Evolutionary conservation across 192 early-diverging fungal species (phyloP), one percentile per base, ranked within the genome.

Genomic region (Ambispora gerdemannii): DNA sequence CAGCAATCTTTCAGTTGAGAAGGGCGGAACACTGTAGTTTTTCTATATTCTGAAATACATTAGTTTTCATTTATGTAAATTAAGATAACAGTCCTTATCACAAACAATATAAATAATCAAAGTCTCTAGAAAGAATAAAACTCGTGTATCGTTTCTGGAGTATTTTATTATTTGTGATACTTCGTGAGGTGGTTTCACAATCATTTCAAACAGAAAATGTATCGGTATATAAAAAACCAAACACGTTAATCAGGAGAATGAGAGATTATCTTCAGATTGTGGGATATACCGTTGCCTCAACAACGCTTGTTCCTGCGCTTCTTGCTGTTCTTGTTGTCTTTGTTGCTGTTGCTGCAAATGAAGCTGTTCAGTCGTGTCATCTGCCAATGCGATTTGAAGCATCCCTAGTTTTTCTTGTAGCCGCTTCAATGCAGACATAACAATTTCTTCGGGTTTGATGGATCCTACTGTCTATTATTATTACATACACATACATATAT

Each of bases 321-420:
- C 38, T 43, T 43, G 38, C 15, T 43, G 38, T 43, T 43, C 38
- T 43, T 43, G 38, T 43, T 43, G 38, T 43, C 38, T 6, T 43
- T 43, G 38, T 43, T 43, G 38, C 38, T 10, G 38, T 43, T 43
- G 38, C 15, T 15, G 6, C 15, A 43, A 15, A 43, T 43, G 38
- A 6, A 43, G 15, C 15, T 43, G 38, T 43, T 43, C 38, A 10
- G 38, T 43, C 7, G 38, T 43, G 38, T 43, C 15, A 15, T 43
- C 38, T 27, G 33, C 20, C 17, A 90, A 77, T 0, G 83, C 84
- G 52, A 91, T 85, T 73, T 90, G 87, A 60, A 91, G 70, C 24
- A 80, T 82, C 22, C 83, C 86, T 50, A 93, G 86, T 62, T 90
- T 91, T 53, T 91, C 91, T 51, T 87, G 84, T 70, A 93, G 72